Base-by-base conservation (phyloP, 305 asterid species). In the Rubia balearica region DNA sequence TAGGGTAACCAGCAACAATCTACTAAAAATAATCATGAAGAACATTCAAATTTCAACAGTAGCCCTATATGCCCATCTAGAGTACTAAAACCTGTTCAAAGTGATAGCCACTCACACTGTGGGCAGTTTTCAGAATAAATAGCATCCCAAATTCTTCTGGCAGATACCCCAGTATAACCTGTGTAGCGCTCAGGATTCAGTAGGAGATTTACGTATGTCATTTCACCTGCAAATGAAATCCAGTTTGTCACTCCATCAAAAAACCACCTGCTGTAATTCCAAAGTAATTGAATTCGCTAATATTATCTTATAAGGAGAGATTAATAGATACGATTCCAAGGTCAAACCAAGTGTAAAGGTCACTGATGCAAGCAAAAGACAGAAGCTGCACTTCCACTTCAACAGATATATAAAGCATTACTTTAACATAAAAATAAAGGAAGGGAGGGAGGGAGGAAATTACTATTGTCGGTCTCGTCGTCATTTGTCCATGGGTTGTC, bases 401-500 rank as follows among this genome's bases (percentile, higher is more conserved):
- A 62, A 22, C 61, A 10, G 24, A 30, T 56, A 59, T 40, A 66
- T 9, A 56, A 80, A 59, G 27, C 22, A n/a, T 22, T 33, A 70
- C 30, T 51, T 33, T 68, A 46, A 76, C 36, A 61, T 12, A 76
- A 68, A 68, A 45, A 9, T 61, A 51, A 56, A 42, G 68, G 53
- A 64, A 69, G 71, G 51, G 17, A 5, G 56, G 21, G 57, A 17
- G 21, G 69, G 16, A 72, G 57, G 70, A 66, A 74, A 71, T 81
- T 92, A 92, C 98, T 88, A 78, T 89, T 92, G 74, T 90, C 98
- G 66, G 95, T 90, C 80, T 92, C 98, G 41, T 92, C 98, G 36
- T 92, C 98, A 46, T 79, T 71, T 73, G 98, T 92, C 98, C 98
- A 92, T 13, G 98, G 98, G 80, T 92, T 90, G 81, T 92, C 98